Conservation (phyloP, 208 protist genomes). For the Trypanosoma avium region DNA sequence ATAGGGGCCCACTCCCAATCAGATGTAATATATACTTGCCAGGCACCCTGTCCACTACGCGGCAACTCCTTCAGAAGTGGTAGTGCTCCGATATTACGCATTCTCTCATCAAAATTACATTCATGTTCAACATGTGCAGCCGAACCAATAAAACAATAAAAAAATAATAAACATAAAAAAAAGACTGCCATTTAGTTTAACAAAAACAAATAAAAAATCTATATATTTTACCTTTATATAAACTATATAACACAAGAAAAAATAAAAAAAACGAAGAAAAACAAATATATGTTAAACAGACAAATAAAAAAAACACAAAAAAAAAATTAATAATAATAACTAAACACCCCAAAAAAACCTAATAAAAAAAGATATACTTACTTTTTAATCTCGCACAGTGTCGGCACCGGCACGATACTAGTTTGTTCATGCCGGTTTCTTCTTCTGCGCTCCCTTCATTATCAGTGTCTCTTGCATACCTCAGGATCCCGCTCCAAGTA, state of each 20-base stretch:
- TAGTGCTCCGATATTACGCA: neutral
- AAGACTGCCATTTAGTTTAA: no score
- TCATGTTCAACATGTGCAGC: constrained; percentile 1
- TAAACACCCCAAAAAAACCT: neutral
- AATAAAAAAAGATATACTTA: neutral
- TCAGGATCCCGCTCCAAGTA: constrained; percentile 36
- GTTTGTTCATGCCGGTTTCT: constrained; percentile 7
- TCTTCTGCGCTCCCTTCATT: constrained; percentile 24
- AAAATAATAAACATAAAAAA: no score
- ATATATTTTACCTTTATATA: no score
- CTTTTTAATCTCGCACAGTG: constrained; percentile 13
- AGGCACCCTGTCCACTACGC: neutral
- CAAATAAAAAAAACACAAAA: neutral
- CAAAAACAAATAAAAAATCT: no score
- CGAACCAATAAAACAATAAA: no score
- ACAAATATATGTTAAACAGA: no score
- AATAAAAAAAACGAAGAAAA: no score
- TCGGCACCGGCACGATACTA: constrained; percentile 11
- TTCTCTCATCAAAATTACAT: constrained; percentile 1
- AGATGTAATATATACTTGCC: neutral
- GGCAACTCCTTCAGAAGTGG: neutral
- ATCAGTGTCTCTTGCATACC: constrained; percentile 32
- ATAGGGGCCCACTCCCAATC: constrained; percentile 10
- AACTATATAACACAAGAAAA: no score
- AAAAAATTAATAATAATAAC: neutral